These are phyloP conservation scores for Cryptosporidium parvum DNA, from an alignment of 169 alveolate species.

Conservation along the genomic window DNA sequence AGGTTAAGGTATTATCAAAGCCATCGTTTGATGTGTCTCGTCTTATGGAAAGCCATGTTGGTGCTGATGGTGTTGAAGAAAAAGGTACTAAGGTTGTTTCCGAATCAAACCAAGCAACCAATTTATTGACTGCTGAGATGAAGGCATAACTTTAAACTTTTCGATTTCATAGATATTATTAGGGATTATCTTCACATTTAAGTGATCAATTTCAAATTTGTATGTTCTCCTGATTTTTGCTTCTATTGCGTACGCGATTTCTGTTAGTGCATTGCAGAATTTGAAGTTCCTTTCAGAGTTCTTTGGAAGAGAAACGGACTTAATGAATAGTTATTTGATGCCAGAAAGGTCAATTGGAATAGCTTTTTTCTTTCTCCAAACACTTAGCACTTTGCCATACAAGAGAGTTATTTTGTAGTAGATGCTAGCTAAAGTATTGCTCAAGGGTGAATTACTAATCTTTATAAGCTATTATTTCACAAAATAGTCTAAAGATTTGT, in stretches of 20 bases:
- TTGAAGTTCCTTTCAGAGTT: neutral
- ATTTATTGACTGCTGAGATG: constrained; percentile 83
- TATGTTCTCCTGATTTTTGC: neutral
- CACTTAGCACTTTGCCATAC: neutral
- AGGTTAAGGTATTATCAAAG: constrained; percentile 96
- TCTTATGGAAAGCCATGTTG: constrained; percentile 88
- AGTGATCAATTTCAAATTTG: neutral
- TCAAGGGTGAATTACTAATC: too few species aligned
- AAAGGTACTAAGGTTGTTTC: constrained; percentile 83
- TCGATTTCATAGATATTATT: constrained; percentile 23
- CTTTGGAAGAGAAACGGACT: neutral
- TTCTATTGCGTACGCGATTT: neutral
- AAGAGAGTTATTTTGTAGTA: neutral
- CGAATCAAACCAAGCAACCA: constrained; percentile 84
- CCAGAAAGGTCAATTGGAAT: too few species aligned
- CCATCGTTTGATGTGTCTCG: constrained; percentile 93
- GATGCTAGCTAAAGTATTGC: neutral
- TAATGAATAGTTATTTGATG: too few species aligned
- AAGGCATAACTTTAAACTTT: constrained; percentile 51
- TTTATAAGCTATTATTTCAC: neutral
- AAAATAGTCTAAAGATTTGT: neutral
- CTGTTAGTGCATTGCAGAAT: neutral
- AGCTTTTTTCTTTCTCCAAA: too few species aligned
- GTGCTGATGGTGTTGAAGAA: constrained; percentile 88
- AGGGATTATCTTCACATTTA: constrained; percentile 19